Base-by-base conservation (phyloP, 495 filamentous ascomycete species). In the Entonaema liquescens region DNA sequence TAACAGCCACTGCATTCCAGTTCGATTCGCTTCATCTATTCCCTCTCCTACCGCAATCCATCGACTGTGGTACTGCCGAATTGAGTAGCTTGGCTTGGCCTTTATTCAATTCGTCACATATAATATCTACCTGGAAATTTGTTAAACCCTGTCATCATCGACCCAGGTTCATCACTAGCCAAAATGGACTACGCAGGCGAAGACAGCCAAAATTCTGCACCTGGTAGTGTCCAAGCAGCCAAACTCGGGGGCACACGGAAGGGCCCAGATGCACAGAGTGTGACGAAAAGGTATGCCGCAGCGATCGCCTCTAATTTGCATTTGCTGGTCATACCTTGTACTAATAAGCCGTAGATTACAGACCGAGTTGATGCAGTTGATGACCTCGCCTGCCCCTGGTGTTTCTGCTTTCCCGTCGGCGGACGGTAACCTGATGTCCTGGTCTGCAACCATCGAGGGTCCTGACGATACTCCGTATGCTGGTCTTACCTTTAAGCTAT, bases 281-380 rank as follows among this genome's bases (percentile, higher is more conserved):
- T 92, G 26, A 90, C 90, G 68, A 94, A 94, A 81, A 86, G 92
- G 92, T 93, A 83, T 17, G 61, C 40, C 25, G 38, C 29, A 44
- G n/a, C 36, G 17, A 36, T 60, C 11, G 12, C 17, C 12, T 52
- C 35, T 17, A 13, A 33, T 21, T 54, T 42, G 56, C n/a, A 33
- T 36, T 15, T 1, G 13, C 12, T 33, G 1, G 38, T 17, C 23
- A 19, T 28, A 28, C 31, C 33, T 47, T 21, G 33, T 66, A 56
- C 71, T 75, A 62, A 78, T 53, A 38, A 28, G 15, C 9, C 15
- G 26, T 79, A 98, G 95, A 68, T 86, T 99, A 65, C 95, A 99
- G 81, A 93, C 93, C 42, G 95, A 99, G 80, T 85, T 99, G 59
- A 98, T 98, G 94, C 90, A 95, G 80, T 85, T 99, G 40, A 99